phyloP scores from a whole-genome alignment of 202 grass and related monocot species.

The Cymbopogon flexuosus region DNA sequence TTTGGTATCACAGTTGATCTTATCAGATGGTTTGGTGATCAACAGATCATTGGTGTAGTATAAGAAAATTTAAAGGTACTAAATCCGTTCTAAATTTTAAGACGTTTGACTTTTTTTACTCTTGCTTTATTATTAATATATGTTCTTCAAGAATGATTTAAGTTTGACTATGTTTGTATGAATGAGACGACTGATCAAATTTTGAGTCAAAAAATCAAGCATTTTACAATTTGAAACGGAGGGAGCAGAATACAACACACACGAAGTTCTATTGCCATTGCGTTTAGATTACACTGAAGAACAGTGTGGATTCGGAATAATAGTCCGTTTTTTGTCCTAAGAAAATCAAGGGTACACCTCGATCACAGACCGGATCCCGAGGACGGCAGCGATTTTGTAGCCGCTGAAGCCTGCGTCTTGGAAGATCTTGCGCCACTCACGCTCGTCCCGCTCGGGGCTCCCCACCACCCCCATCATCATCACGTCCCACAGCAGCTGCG shows the following conservation, averaged over 20 bases:
- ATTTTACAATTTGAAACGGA: too few species aligned
- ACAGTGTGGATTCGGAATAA: neutral
- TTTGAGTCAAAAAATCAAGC: too few species aligned
- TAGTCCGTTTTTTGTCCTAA: neutral
- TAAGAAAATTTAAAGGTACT: too few species aligned
- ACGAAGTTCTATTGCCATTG: neutral
- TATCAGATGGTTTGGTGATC: too few species aligned
- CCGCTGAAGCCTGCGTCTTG: constrained; percentile 45
- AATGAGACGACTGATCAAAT: too few species aligned
- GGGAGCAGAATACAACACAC: neutral
- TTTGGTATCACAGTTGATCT: too few species aligned
- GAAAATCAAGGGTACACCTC: constrained; percentile 50
- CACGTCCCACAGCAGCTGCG: constrained; percentile 50
- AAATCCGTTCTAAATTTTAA: too few species aligned
- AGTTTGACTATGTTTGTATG: too few species aligned
- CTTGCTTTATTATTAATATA: too few species aligned
- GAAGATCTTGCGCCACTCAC: constrained; percentile 53
- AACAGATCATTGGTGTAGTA: too few species aligned
- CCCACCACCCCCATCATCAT: constrained; percentile 55
- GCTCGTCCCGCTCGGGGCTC: constrained; percentile 51
- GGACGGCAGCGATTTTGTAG: constrained; percentile 48
- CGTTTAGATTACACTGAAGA: neutral
- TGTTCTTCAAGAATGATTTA: too few species aligned
- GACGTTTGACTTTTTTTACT: too few species aligned
- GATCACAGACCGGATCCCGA: constrained; percentile 54